A percentile compares a stretch with the other conserved stretches of the same genome.
Evolutionary conservation across 495 filamentous ascomycete species (phyloP).

Genomic region (Daldinia vernicosa): DNA sequence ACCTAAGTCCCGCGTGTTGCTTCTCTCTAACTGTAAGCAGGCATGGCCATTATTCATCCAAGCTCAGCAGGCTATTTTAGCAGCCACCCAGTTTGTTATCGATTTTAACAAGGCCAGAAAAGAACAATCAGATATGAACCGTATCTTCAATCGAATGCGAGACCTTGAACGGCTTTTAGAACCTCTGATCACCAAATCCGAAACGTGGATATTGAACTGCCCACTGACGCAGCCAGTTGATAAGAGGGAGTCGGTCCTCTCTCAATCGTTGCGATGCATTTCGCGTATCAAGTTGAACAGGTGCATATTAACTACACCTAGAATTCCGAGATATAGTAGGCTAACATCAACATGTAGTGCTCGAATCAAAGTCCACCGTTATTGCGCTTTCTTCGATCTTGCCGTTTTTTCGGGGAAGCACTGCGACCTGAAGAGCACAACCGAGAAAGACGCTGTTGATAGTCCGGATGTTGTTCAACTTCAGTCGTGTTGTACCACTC

Average conservation of each 20-base stretch:
- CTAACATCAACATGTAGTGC: slow-evolving; percentile 55
- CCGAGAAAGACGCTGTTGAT: slow-evolving; percentile 39
- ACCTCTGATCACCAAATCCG: slow-evolving; percentile 58
- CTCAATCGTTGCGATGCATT: slow-evolving; percentile 62
- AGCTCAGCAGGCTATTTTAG: slow-evolving; percentile 65
- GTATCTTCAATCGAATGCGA: slow-evolving; percentile 63
- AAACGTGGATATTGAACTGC: slow-evolving; percentile 52
- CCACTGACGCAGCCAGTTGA: slow-evolving; percentile 54
- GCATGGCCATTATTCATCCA: slow-evolving; percentile 65
- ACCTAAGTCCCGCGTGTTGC: neutral
- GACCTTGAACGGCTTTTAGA: slow-evolving; percentile 63
- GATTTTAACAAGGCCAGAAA: slow-evolving; percentile 49
- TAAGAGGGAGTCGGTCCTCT: slow-evolving; percentile 56
- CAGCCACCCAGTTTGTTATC: slow-evolving; percentile 65
- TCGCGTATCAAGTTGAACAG: slow-evolving; percentile 67
- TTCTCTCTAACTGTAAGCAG: slow-evolving; percentile 42
- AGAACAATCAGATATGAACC: slow-evolving; percentile 55
- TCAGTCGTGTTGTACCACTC: slow-evolving; percentile 44
- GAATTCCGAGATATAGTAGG: neutral
- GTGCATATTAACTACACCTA: slow-evolving; percentile 40
- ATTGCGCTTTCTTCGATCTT: slow-evolving; percentile 67
- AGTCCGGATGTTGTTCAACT: slow-evolving; percentile 38
- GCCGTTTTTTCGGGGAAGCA: slow-evolving; percentile 68
- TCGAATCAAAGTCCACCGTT: slow-evolving; percentile 68
- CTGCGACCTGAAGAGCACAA: slow-evolving; percentile 62